Conservation (phyloP, 179 eudicot species). For the Actinidia arguta region DNA sequence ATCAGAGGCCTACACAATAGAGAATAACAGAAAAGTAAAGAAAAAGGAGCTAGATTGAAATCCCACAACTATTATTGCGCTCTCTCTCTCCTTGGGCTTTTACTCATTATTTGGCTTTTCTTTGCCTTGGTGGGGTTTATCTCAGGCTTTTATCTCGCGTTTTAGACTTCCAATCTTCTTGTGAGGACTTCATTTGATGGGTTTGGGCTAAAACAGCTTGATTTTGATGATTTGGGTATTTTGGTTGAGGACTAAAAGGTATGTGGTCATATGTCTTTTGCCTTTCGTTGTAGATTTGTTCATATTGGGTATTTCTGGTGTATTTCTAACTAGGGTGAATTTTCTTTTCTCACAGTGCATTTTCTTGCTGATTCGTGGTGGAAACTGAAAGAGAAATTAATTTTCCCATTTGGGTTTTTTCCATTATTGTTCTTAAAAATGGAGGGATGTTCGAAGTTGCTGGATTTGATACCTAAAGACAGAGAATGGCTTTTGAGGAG, state of each 20-base stretch:
- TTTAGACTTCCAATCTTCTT: not conserved
- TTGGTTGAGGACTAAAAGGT: constrained; percentile 30
- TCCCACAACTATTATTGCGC: constrained; percentile 24
- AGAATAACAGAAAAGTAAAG: not conserved
- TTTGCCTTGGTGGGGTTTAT: constrained; percentile 13
- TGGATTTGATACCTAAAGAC: constrained; percentile 61
- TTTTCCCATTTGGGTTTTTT: constrained; percentile 18
- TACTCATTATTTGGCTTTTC: not conserved
- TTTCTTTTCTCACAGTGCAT: not conserved
- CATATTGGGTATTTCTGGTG: not conserved
- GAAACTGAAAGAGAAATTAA: constrained; percentile 9
- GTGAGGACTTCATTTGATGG: not conserved
- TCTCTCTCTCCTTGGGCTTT: not conserved
- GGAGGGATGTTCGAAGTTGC: constrained; percentile 41
- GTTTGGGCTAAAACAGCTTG: constrained; percentile 2
- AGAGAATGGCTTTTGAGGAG: constrained; percentile 34
- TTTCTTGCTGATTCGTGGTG: constrained; percentile 8
- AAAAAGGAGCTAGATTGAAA: constrained; percentile 16
- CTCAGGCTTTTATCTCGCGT: constrained; percentile 15
- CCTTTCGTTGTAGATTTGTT: not conserved
- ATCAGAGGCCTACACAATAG: not conserved
- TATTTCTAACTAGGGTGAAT: not conserved
- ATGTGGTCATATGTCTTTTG: not conserved
- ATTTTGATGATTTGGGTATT: constrained; percentile 28
- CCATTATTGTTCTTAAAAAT: not conserved